Base-by-base conservation (phyloP, 345 rosid genomes). In the Camelina sativa region DNA sequence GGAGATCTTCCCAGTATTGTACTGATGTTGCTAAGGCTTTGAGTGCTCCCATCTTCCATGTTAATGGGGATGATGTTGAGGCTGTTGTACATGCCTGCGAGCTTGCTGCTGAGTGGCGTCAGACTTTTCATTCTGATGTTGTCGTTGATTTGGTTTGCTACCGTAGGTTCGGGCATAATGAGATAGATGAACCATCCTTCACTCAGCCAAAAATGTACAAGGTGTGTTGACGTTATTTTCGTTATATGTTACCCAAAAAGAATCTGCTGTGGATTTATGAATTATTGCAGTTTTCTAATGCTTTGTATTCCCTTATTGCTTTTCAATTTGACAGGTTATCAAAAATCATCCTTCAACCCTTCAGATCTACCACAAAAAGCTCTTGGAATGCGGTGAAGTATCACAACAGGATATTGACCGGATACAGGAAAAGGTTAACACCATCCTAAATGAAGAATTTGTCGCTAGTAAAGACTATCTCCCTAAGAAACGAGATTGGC, bases 81-180 rank as follows among this genome's bases (percentile, higher is more conserved):
- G 97, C 91, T 53, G 97, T 88, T 78, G 91, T 85, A 62, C 93
- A 83, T 79, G 93, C 70, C 32, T 86, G 89, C 52, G 93, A 90
- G 73, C 97, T 91, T 79, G 97, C 94, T 71, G 97, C 97, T 66
- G 90, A 87, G 67, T 91, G 94, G 97, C 88, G 97, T 74, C 97
- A 91, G 69, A 88, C 88, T 25, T 91, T 88, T 65, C 93, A 91
- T 76, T 86, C 94, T 1, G 90, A 88, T 76, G 92, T 88, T 66
- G 92, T 91, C 11, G 97, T 88, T 74, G 94, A 88, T 75, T 80
- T 91, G 72, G 87, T 88, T 13, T 91, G 94, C 76, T 88, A 88
- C 72, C 88, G 90, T 69, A 82, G 91, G 74, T 91, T 87, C 71
- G 97, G 92, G 63, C 94, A 88, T 71, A 91, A 91, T 74, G 97